phyloP scores from a whole-genome alignment of 306 rosid genomes.

The Cyamopsis tetragonoloba region DNA sequence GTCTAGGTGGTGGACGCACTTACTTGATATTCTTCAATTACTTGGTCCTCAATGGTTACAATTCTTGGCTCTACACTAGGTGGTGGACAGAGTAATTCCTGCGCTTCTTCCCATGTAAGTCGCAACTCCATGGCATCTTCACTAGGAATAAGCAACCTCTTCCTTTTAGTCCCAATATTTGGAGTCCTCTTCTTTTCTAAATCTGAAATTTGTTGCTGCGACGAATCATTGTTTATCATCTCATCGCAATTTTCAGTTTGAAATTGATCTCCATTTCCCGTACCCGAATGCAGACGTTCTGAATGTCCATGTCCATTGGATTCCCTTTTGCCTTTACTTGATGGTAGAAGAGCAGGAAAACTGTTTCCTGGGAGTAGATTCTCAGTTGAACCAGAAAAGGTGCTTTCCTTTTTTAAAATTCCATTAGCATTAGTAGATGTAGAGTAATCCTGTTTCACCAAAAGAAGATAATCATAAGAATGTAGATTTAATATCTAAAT shows the following conservation, averaged over 20 bases:
- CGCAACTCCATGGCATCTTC: conserved; percentile 80
- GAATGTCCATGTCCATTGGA: conserved; percentile 32
- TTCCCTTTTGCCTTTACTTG: conserved; percentile 43
- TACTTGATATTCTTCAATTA: conserved; percentile 92
- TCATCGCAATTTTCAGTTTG: conserved; percentile 35
- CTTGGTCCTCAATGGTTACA: conserved; percentile 67
- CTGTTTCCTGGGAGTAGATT: conserved; percentile 45
- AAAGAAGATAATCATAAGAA: no score
- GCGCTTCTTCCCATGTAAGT: conserved; percentile 97
- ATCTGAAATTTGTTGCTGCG: conserved; percentile 39
- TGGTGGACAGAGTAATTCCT: conserved; percentile 82
- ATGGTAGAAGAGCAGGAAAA: conserved; percentile 39
- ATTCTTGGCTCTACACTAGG: conserved; percentile 65
- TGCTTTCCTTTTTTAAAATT: conserved; percentile 39
- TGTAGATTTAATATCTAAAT: not conserved
- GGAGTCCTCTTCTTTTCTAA: conserved; percentile 68
- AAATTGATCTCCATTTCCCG: conserved; percentile 37
- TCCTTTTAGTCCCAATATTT: conserved; percentile 67
- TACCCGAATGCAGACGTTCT: conserved; percentile 38
- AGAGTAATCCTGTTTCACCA: conserved; percentile 62
- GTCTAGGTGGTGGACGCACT: conserved; percentile 27
- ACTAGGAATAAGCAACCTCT: conserved; percentile 68
- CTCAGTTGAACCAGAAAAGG: conserved; percentile 43
- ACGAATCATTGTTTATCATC: conserved; percentile 35
- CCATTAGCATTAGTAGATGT: conserved; percentile 47